Evolutionary conservation across 225 moss, liverwort and hornwort genomes (phyloP).

Genomic region (Pseudoscleropodium purum): DNA sequence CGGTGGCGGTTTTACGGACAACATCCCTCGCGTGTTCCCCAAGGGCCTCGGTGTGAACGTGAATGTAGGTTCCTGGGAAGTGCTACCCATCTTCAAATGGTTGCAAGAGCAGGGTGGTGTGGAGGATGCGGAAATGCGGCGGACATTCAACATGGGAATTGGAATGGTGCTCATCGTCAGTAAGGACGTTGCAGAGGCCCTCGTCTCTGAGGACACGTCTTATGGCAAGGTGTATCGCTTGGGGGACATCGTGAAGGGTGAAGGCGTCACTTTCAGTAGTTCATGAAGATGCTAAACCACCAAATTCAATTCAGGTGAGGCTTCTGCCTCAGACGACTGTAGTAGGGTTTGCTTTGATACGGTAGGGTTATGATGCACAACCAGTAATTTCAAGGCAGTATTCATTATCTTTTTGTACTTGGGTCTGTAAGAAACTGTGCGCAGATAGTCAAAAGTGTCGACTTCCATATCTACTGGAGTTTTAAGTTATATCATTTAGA

Average conservation of each 20-base stretch:
- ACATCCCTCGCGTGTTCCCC: slow-evolving; percentile 81
- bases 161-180: slow-evolving; percentile 80
- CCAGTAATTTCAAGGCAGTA: background rate
- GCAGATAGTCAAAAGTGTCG: background rate
- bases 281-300: background rate
- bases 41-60: slow-evolving; percentile 67
- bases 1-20: slow-evolving; percentile 94
- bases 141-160: slow-evolving; percentile 93
- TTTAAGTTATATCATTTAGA: background rate
- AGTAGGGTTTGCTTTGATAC: background rate
- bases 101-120: slow-evolving; percentile 41
- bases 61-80: slow-evolving; percentile 66
- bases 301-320: slow-evolving; percentile 3
- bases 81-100: slow-evolving; percentile 69
- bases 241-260: slow-evolving; percentile 70
- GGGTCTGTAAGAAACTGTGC: background rate
- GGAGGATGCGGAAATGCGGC: slow-evolving; percentile 53
- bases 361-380: background rate
- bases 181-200: slow-evolving; percentile 40
- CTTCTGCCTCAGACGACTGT: background rate
- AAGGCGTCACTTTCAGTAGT: slow-evolving; percentile 53
- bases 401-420: background rate
- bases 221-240: slow-evolving; percentile 45
- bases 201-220: slow-evolving; percentile 26
- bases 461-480: background rate